phyloP scores from a whole-genome alignment of 2,329 filamentous ascomycete genomes.

The Xylaria hypoxylon region DNA sequence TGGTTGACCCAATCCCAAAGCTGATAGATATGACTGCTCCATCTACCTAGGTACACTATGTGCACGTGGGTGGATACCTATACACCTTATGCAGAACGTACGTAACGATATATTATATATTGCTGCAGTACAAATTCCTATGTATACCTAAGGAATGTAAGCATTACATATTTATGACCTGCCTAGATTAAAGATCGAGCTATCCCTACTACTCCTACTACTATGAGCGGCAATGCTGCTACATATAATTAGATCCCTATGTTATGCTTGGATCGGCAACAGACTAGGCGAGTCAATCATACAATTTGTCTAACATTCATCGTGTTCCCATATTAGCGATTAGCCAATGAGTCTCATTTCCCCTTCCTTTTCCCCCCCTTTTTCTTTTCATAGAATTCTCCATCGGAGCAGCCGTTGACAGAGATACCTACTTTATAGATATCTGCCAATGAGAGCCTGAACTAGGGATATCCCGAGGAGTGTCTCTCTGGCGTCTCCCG shows the following conservation, averaged over 20 bases:
- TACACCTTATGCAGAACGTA: background rate
- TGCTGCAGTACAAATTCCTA: background rate
- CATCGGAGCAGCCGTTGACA: too few relatives aligned
- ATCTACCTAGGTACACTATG: background rate
- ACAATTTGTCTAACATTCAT: background rate
- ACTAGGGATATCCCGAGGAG: background rate
- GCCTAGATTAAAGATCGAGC: background rate
- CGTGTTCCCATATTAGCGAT: background rate
- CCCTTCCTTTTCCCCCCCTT: too few relatives aligned
- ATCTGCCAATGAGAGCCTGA: too few relatives aligned
- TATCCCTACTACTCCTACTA: background rate
- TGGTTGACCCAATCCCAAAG: too few relatives aligned
- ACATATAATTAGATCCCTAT: background rate
- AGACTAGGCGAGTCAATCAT: background rate
- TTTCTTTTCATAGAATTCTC: too few relatives aligned
- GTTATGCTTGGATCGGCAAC: background rate
- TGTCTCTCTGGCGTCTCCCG: conserved; percentile 3
- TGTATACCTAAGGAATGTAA: too few relatives aligned
- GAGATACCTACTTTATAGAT: background rate
- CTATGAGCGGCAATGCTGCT: too few relatives aligned
- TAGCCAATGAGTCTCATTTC: background rate
- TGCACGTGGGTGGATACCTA: background rate
- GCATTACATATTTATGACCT: too few relatives aligned
- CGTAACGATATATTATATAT: background rate
- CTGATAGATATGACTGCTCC: too few relatives aligned